Conservation (phyloP, 345 rosid genomes). For the Eucalyptus globulus region DNA sequence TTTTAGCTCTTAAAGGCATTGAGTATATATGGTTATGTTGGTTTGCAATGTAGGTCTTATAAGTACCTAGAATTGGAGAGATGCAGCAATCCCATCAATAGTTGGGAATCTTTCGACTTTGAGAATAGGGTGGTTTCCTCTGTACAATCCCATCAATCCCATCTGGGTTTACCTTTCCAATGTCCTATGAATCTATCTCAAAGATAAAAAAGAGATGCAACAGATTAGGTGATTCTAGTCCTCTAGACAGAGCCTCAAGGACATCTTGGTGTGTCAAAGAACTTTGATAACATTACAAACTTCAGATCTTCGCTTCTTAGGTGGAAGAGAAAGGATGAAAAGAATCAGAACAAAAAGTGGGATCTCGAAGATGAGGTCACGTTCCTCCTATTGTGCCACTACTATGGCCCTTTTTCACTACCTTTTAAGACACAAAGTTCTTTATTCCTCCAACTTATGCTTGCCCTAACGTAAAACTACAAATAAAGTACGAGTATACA, state of each 20-base stretch:
- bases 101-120: neutral
- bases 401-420: neutral
- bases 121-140: neutral
- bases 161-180: neutral
- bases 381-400: neutral
- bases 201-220: neutral
- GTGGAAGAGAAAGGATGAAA: neutral
- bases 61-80: neutral
- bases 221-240: neutral
- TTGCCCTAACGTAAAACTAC: neutral
- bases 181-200: neutral
- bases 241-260: neutral
- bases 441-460: neutral
- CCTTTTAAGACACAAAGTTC: neutral
- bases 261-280: neutral
- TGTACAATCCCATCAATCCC: neutral
- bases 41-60: neutral
- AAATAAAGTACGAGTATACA: neutral
- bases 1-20: neutral
- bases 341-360: neutral
- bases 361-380: neutral
- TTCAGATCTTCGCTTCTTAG: neutral
- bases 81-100: neutral
- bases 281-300: neutral
- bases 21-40: neutral